Evolutionary conservation across 805 yeast species (phyloP), one percentile per base, ranked within the genome.

Genomic region (Blastobotrys parvus): DNA sequence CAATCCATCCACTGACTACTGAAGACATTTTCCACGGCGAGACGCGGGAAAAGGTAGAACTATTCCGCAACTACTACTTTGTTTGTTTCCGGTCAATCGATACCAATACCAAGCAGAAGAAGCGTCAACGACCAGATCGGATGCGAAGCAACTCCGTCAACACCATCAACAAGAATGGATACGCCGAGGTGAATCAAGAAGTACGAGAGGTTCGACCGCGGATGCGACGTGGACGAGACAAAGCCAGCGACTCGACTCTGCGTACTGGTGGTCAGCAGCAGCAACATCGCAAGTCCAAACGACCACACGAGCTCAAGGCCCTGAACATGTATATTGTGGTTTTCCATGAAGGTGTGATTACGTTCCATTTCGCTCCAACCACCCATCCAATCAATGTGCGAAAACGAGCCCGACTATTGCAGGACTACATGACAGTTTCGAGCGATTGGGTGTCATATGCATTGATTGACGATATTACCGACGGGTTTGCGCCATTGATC

Each of bases 381-480:
- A 95, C 96, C 2, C 98, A 92, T 62, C 94, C 97, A 0, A 84
- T 88, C 39, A 92, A 92, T 57, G 98, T 92, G 25, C 76, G 98
- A 53, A 74, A 97, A 60, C 77, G 98, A 60, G 94, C 95, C 0
- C 71, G 98, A 45, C 66, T 92, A 49, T 70, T 90, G 49, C 72
- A 81, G 48, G 98, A 92, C 60, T 90, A 89, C 57, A 68, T 92
- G 48, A 86, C 85, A 2, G 95, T 92, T 3, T 77, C 90, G 2
- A 78, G 97, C 0, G 97, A 92, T 61, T 92, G 98, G 98, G 82
- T 92, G 37, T 90, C 96, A 1, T 92, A 92, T 64, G 97, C 97
- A 0, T 66, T 92, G 49, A 86, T 92, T 53, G 98, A 92, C 67
- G 97, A 92, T 60, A 86, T 92, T 50, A 90, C 97, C 0, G 98